Evolutionary conservation across 306 rosid species (phyloP), one percentile per base, ranked within the genome.

Genomic region (Elaeagnus macrophylla): DNA sequence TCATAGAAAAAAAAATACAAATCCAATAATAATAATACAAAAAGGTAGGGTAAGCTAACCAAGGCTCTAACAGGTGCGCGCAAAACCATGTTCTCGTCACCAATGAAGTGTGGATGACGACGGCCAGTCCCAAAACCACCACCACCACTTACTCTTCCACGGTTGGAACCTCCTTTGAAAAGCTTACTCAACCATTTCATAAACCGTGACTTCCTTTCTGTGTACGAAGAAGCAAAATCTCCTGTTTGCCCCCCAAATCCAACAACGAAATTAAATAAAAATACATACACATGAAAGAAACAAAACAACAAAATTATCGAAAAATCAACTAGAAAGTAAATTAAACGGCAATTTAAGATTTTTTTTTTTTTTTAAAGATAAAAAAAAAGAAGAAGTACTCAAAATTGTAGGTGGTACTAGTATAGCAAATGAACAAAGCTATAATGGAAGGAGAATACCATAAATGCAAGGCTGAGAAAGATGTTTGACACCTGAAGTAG

Each of bases 141-240:
- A 10, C 53, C 32, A 0, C 44, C 56, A n/a, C 59, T 68, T 37
- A 75, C 71, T 39, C 78, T 79, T 64, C 82, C 76, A 42, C 83
- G 71, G 48, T 51, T 66, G 40, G 77, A 60, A 61, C 96, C 85
- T 6, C 82, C 69, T 70, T 77, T 77, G 83, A 93, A 85, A 67
- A 93, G 76, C 75, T 70, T 88, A 73, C 83, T 69, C 51, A 93
- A 64, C 99, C 99, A 93, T 87, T 83, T 88, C 96, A 88, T 79
- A 70, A 88, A 81, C 60, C 95, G 77, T 47, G 95, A 83, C 75
- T 87, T 88, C 72, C 82, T 88, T 78, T 88, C 96, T 49, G 88
- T 67, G 64, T 76, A 70, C n/a, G 84, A 76, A 72, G 97, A 91
- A 71, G 10, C 70, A 72, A 55, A 77, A 64, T 73, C 88, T 84